A percentile compares a stretch with the other conserved stretches of the same genome.
These are phyloP conservation scores for Colletotrichum eleusines DNA, from an alignment of 2,329 filamentous ascomycete genomes.

Conservation along the genomic window DNA sequence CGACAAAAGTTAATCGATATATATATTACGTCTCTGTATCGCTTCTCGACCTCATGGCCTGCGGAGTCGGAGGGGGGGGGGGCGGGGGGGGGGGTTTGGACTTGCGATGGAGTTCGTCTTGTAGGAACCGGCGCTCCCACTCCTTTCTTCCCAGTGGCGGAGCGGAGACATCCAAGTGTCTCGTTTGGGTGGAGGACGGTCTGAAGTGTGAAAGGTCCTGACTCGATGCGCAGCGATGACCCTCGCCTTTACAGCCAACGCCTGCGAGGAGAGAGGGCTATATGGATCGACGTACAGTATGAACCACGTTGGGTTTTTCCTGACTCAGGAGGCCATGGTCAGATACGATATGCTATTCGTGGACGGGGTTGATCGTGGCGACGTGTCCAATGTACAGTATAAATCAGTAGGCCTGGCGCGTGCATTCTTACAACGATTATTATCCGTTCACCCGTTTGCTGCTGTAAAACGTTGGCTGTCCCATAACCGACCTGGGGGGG, in stretches of 20 bases:
- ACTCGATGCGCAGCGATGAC: not conserved
- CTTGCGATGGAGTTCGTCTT: not conserved
- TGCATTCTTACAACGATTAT: not conserved
- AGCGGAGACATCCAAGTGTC: not conserved
- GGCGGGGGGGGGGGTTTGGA: too few relatives aligned
- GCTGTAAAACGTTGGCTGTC: not conserved
- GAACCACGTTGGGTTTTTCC: not conserved
- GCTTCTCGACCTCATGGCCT: too few relatives aligned
- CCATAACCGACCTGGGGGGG: not conserved
- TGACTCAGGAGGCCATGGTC: not conserved
- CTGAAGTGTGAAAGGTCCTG: not conserved
- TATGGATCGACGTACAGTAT: not conserved
- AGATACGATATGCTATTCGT: rapidly evolving
- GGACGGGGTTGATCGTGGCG: not conserved
- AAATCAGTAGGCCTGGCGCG: not conserved
- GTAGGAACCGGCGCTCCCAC: not conserved
- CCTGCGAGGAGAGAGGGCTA: rapidly evolving
- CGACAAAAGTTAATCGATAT: not conserved
- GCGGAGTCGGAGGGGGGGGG: too few relatives aligned
- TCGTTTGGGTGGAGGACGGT: not conserved
- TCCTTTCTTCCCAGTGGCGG: not conserved
- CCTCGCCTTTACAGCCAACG: not conserved
- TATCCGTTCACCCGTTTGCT: not conserved
- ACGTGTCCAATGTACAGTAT: not conserved
- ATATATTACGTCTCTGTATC: not conserved